Base-by-base conservation (phyloP, 2,329 filamentous ascomycete genomes). In the Botrytis squamosa region DNA sequence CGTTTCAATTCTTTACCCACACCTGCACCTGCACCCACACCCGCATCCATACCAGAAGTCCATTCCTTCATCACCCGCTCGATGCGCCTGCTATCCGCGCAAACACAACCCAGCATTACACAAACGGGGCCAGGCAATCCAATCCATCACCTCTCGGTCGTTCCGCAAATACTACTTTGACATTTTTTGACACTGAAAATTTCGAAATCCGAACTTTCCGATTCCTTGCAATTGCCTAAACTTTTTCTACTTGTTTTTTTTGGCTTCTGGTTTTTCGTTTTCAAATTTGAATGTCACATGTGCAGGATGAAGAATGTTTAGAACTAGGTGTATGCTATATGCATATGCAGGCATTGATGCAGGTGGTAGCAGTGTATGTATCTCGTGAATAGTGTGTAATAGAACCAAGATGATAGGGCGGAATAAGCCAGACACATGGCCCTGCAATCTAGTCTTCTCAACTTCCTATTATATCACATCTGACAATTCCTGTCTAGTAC, bases 91-190 rank as follows among this genome's bases (percentile, higher is more conserved):
- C 36, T 16, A 10, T 25, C 44, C 25, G 36, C 46, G 52, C 46
- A 68, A 38, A 68, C 25, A 29, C 18, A 57, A 57, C 49, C n/a
- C 33, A 29, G 38, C n/a, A 33, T 44, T n/a, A 42, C 49, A 69
- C 49, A 57, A 64, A 2, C 62, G 44, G 40, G 12, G 49, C 52
- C 52, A 42, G 49, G 38, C 62, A 44, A 57, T 57, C 25, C 10
- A 42, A 68, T 68, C 25, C 36, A 42, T 68, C 49, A 42, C 18
- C 10, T 20, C 6, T 69, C 66, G 49, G 66, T 33, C 38, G 18
- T 33, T 57, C 66, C 66, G 38, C 49, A 42, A 44, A 57, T 69
- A 42, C 49, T 57, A 44, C 49, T 44, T 42, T 69, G 65, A 68
- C 65, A 42, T 20, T 64, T 29, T 29, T n/a, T 12, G 42, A 18